These are phyloP conservation scores for Eucalyptus rudis DNA, from an alignment of 345 rosid species.

Conservation along the genomic window DNA sequence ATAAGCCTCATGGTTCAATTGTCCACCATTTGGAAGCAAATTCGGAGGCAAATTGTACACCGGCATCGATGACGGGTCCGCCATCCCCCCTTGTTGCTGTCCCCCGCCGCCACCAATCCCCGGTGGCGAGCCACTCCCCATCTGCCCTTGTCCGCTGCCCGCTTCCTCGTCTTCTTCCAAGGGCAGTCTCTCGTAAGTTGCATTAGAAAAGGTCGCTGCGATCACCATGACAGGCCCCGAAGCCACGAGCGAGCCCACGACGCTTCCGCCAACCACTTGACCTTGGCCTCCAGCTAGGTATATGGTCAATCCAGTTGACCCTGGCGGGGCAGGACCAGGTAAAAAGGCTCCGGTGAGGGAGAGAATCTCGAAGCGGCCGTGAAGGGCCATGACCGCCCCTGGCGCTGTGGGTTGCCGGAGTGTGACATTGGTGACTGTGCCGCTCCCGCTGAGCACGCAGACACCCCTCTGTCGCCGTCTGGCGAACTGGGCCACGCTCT, in stretches of 20 bases:
- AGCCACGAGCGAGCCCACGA: conserved; percentile 41
- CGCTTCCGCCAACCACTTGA: conserved; percentile 50
- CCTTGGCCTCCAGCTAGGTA: conserved; percentile 51
- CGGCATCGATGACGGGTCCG: conserved; percentile 2
- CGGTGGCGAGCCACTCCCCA: conserved; percentile 25
- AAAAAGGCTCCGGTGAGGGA: conserved; percentile 45
- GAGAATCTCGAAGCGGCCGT: conserved; percentile 50
- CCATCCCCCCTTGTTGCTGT: conserved; percentile 18
- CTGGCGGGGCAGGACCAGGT: conserved; percentile 50
- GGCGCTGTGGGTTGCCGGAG: conserved; percentile 44
- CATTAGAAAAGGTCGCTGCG: conserved; percentile 49
- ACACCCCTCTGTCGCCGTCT: conserved; percentile 44
- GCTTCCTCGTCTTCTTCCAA: conserved; percentile 37
- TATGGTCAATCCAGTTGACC: conserved; percentile 41
- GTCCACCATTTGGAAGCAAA: conserved; percentile 59
- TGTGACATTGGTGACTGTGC: conserved; percentile 40
- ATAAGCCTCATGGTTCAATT: conserved; percentile 4
- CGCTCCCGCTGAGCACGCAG: conserved; percentile 47
- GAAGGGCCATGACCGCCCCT: conserved; percentile 38
- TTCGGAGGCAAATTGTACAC: conserved; percentile 51
- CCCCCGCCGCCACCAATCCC: conserved; percentile 8
- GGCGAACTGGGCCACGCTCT: conserved; percentile 41
- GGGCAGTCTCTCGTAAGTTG: conserved; percentile 48
- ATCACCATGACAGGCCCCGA: conserved; percentile 50
- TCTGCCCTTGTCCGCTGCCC: conserved; percentile 19